Base-by-base conservation (phyloP, 148 eudicot species). In the Camellia japonica region DNA sequence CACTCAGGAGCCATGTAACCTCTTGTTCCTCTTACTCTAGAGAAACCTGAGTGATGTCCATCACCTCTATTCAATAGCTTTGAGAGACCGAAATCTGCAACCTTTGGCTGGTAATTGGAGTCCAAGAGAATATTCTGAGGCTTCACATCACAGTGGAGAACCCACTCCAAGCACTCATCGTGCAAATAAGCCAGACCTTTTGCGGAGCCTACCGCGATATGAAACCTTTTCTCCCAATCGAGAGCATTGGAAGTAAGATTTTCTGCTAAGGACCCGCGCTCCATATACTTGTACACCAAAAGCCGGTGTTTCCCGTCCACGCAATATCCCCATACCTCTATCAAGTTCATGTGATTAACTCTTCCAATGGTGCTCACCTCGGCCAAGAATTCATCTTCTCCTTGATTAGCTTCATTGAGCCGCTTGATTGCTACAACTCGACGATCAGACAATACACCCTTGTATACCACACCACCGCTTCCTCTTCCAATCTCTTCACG, bases 1-100 rank as follows among this genome's bases (percentile, higher is more conserved):
- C 85, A 78, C 55, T 79, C 85, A 9, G 82, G 82, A 58, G 85
- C 85, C 85, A 78, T 78, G 44, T 79, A 83, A 5, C 85, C 81
- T 20, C 78, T 72, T 16, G 82, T 83, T 9, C 78, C 78, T 75
- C 51, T 38, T 1, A 38, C 14, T 7, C 38, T 75, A 0, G 78
- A 58, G 68, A 75, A 75, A 23, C 68, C 19, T 5, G 67, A 75
- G 15, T 75, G 41, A 2, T 12, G 16, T 14, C 23, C 46, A 0
- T 8, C 52, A 18, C 52, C 78, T 62, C 78, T 61, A 30, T 75
- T 63, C 1, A n/a, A 60, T 8, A 75, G 54, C n/a, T 61, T 75
- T 0, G 78, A 75, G 20, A 75, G 52, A 1, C 78, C 78, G 62
- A 75, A 58, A 20, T 71, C 74, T 18, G 74, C 56, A 2, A 71